A percentile compares a stretch with the other conserved stretches of the same genome.
Evolutionary conservation across 208 protist genomes (phyloP).

Genomic region (Acanthamoeba healyi): DNA sequence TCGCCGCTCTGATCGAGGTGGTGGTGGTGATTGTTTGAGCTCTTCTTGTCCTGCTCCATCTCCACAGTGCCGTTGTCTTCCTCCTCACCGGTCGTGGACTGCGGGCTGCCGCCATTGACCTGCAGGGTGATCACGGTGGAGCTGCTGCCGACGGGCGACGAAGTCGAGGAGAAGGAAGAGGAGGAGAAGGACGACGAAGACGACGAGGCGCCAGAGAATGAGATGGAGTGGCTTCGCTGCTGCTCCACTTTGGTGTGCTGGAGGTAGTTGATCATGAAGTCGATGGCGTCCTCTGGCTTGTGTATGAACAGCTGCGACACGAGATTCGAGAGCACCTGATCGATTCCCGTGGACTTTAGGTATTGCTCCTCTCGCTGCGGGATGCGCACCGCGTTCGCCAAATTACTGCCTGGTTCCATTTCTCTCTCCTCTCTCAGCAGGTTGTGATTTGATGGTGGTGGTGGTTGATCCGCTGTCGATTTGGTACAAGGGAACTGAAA

Average conservation of each 20-base stretch:
- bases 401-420: not conserved
- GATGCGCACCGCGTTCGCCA: not conserved
- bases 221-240: not conserved
- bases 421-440: too few relatives aligned
- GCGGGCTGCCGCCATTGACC: not conserved
- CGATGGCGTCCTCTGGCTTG: constrained; percentile 55
- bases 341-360: constrained; percentile 60
- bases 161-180: not conserved
- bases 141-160: not conserved
- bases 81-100: not conserved
- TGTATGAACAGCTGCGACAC: constrained; percentile 70
- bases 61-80: constrained; percentile 3
- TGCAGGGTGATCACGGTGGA: not conserved
- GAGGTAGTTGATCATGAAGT: constrained; percentile 70
- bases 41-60: constrained; percentile 68
- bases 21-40: not conserved
- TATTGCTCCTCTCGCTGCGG: constrained; percentile 60
- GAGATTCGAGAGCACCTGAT: constrained; percentile 36
- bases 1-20: constrained; percentile 17
- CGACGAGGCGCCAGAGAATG: not conserved
- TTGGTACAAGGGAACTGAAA: too few relatives aligned
- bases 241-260: constrained; percentile 30
- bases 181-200: not conserved
- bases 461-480: too few relatives aligned
- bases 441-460: too few relatives aligned